Conservation (phyloP, 1,284 basidiomycete species). For the Dichomitus squalens region DNA sequence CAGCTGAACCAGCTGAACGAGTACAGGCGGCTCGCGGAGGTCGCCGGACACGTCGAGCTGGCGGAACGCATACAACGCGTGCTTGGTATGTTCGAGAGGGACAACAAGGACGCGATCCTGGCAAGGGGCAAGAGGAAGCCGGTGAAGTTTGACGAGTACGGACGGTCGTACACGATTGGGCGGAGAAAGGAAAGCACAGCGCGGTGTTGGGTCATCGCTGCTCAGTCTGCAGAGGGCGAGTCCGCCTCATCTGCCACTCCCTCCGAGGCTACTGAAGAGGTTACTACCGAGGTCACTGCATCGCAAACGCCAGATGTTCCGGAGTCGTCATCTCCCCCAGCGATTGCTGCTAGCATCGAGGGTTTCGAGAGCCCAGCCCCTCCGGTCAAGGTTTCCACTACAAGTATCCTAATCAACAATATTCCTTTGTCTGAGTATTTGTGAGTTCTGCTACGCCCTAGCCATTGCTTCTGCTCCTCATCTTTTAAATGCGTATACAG, state of each 20-base stretch:
- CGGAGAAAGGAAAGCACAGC: slow-evolving; percentile 87
- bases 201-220: slow-evolving; percentile 93
- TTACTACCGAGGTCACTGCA: slow-evolving; percentile 7
- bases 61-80: slow-evolving; percentile 55
- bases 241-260: slow-evolving; percentile 1
- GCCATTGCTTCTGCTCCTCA: background rate
- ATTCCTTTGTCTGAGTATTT: slow-evolving; percentile 82
- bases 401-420: slow-evolving; percentile 80
- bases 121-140: slow-evolving; percentile 57
- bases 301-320: slow-evolving; percentile 6
- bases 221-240: slow-evolving; percentile 38
- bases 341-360: slow-evolving; percentile 11
- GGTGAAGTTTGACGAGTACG: slow-evolving; percentile 67
- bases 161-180: slow-evolving; percentile 83
- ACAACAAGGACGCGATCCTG: slow-evolving; percentile 57
- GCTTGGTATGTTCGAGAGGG: slow-evolving; percentile 65
- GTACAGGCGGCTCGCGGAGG: slow-evolving; percentile 67
- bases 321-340: slow-evolving; percentile 4
- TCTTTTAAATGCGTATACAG: slow-evolving; percentile 13
- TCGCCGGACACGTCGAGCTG: slow-evolving; percentile 65
- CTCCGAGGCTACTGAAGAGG: background rate
- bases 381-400: slow-evolving; percentile 31
- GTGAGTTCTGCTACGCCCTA: slow-evolving; percentile 24
- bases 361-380: slow-evolving; percentile 17
- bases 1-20: slow-evolving; percentile 76